Percentiles rank a stretch among this genome's conserved stretches.
These are phyloP conservation scores for Mucor irregularis DNA, from an alignment of 371 early-diverging fungal species.

Conservation along the genomic window DNA sequence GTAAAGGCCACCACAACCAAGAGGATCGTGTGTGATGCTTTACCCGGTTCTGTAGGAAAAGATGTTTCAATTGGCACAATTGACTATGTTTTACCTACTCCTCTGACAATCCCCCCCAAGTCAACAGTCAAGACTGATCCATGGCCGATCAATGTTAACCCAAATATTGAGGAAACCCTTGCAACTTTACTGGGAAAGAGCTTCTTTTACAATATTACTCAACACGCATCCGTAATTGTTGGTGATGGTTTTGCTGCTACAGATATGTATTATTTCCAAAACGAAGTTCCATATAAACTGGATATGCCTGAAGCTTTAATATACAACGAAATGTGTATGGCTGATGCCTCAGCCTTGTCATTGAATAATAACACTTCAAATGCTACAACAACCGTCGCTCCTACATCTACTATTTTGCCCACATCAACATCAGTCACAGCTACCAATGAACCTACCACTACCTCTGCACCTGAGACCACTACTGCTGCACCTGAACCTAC, in stretches of 20 bases:
- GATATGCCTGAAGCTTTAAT: slow-evolving; percentile 4
- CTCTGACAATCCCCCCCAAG: slow-evolving; percentile 19
- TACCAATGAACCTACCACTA: background rate
- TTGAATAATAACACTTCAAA: background rate
- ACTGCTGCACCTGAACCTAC: slow-evolving; percentile 1
- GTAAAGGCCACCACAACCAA: slow-evolving; percentile 27
- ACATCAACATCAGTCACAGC: background rate
- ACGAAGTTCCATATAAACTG: slow-evolving; percentile 23
- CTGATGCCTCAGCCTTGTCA: background rate
- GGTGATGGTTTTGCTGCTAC: slow-evolving; percentile 25
- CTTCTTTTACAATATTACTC: slow-evolving; percentile 15
- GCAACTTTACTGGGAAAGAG: slow-evolving; percentile 3
- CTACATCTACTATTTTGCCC: background rate
- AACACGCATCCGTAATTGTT: slow-evolving; percentile 26
- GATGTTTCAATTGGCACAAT: slow-evolving; percentile 19
- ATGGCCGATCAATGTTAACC: slow-evolving; percentile 9
- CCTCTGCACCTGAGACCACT: slow-evolving; percentile 1
- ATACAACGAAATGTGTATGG: background rate
- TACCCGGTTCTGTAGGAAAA: background rate
- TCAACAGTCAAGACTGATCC: background rate
- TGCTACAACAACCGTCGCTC: background rate
- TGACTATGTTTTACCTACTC: slow-evolving; percentile 15
- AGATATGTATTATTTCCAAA: slow-evolving; percentile 31
- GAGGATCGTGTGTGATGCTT: background rate
- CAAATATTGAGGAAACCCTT: background rate